Percentiles rank a stretch among this genome's conserved stretches.
Conservation (phyloP, 306 rosid species). For the Acacia melanoxylon region DNA sequence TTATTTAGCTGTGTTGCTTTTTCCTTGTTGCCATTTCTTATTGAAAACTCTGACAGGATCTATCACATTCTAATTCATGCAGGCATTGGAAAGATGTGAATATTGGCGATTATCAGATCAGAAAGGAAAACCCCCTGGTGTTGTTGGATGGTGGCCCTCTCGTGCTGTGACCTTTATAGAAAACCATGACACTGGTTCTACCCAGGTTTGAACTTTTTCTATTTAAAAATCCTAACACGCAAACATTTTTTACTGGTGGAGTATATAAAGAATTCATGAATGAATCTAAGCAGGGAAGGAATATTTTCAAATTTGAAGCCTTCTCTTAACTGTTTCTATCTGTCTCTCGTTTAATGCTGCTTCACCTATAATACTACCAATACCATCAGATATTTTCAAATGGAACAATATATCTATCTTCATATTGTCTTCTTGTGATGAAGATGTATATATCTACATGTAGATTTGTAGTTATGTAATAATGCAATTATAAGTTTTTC, state of each 20-base stretch:
- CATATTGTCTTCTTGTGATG: neutral
- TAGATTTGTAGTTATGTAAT: neutral
- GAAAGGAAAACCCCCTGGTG: constrained; percentile 95
- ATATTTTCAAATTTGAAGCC: neutral
- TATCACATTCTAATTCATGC: neutral
- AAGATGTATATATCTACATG: neutral
- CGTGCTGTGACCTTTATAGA: constrained; percentile 98
- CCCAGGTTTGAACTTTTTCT: constrained; percentile 67
- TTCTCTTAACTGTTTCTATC: neutral
- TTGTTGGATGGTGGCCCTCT: constrained; percentile 99
- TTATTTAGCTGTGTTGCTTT: constrained; percentile 1
- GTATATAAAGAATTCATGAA: constrained; percentile 15
- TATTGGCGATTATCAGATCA: constrained; percentile 98
- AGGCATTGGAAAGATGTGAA: constrained; percentile 87
- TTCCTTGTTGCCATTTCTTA: neutral
- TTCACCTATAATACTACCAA: neutral
- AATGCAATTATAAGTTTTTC: neutral
- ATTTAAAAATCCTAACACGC: neutral
- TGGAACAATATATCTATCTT: neutral
- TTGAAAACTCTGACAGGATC: neutral
- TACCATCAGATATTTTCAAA: neutral
- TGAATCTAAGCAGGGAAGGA: neutral
- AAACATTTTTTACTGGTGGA: neutral
- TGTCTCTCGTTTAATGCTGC: neutral
- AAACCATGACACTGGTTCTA: constrained; percentile 98